Evolutionary conservation across 2,329 filamentous ascomycete species (phyloP).

Genomic region (Calonectria multiphialidica): DNA sequence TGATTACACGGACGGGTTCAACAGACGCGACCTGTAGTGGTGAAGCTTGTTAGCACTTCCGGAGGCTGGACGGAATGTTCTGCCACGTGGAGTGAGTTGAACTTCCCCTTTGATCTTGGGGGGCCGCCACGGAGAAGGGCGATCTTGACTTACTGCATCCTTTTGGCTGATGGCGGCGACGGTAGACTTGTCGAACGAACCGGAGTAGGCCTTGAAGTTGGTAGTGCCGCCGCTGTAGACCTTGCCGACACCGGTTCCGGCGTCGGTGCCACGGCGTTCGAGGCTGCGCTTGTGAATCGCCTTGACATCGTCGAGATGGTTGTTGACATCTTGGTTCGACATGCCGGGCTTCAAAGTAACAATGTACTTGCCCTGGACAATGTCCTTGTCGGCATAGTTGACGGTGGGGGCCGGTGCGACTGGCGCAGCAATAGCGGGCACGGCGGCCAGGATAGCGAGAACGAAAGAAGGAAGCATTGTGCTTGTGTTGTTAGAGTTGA

Average conservation of each 20-base stretch:
- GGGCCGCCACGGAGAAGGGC: background rate
- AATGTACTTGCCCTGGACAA: constrained; percentile 57
- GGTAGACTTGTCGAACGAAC: constrained; percentile 56
- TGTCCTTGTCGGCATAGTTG: constrained; percentile 20
- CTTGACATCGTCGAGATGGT: constrained; percentile 49
- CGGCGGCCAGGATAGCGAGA: constrained; percentile 31
- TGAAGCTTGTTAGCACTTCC: background rate
- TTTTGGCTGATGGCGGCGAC: constrained; percentile 54
- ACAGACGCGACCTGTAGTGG: constrained; percentile 46
- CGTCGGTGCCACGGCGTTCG: constrained; percentile 42
- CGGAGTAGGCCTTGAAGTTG: constrained; percentile 56
- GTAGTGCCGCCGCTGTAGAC: constrained; percentile 43
- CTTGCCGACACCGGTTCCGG: constrained; percentile 19
- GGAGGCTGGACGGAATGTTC: background rate
- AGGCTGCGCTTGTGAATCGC: constrained; percentile 48
- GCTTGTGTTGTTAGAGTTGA: background rate
- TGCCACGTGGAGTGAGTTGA: background rate
- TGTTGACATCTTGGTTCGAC: constrained; percentile 45
- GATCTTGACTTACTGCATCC: constrained; percentile 50
- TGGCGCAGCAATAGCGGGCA: constrained; percentile 10
- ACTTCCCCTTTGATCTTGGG: background rate
- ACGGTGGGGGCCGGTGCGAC: constrained; percentile 22
- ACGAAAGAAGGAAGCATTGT: constrained; percentile 20
- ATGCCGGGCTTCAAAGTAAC: constrained; percentile 57
- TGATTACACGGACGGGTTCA: constrained; percentile 47